Evolutionary conservation across 2,329 filamentous ascomycete species (phyloP).

Genomic region (Didymella exigua): DNA sequence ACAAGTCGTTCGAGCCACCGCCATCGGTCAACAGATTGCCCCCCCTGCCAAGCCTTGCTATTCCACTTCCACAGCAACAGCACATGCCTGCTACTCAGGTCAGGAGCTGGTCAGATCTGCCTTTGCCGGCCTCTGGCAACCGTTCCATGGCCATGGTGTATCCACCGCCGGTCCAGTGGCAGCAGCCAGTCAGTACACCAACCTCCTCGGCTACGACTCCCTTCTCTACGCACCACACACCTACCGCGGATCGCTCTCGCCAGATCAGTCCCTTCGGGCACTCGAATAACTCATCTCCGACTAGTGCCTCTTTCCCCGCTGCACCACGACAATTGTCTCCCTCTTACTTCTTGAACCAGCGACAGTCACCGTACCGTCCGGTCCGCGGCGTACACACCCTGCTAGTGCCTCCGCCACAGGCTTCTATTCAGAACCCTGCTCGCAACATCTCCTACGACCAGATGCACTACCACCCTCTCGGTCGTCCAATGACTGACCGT

Average conservation of each 20-base stretch:
- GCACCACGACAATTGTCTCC: conserved; percentile 80
- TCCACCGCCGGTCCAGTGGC: conserved; percentile 61
- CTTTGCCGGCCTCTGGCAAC: conserved; percentile 59
- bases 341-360: conserved; percentile 83
- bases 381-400: conserved; percentile 88
- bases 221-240: conserved; percentile 37
- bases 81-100: conserved; percentile 36
- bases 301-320: conserved; percentile 67
- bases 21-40: conserved; percentile 59
- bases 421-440: conserved; percentile 68
- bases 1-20: conserved; percentile 44
- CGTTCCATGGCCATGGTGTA: conserved; percentile 82
- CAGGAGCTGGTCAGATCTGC: conserved; percentile 52
- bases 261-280: conserved; percentile 59
- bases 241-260: conserved; percentile 48
- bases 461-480: conserved; percentile 59
- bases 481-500: conserved; percentile 53
- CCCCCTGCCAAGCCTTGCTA: conserved; percentile 72
- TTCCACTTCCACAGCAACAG: conserved; percentile 57
- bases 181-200: conserved; percentile 50
- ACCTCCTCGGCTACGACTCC: conserved; percentile 38
- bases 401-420: conserved; percentile 83
- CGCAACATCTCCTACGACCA: conserved; percentile 53
- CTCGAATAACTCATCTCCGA: conserved; percentile 69
- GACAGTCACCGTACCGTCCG: conserved; percentile 90